Evolutionary conservation across 2,329 filamentous ascomycete species (phyloP).

Genomic region (Aspergillus udagawae): DNA sequence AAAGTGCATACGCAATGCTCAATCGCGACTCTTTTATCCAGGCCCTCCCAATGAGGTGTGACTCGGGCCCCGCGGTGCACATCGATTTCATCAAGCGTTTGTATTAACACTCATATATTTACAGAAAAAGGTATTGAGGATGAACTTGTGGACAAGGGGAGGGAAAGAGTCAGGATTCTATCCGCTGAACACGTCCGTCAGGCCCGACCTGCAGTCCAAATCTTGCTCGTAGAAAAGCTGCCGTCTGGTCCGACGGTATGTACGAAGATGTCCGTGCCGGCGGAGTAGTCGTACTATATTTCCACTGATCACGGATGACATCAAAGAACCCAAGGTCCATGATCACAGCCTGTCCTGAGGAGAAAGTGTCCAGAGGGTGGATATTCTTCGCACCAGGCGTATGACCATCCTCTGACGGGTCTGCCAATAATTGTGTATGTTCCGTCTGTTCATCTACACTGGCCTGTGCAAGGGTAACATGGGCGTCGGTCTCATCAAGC

Average conservation of each 20-base stretch:
- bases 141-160: background rate
- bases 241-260: constrained; percentile 31
- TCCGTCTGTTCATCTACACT: constrained; percentile 21
- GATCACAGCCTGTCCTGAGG: constrained; percentile 35
- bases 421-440: constrained; percentile 31
- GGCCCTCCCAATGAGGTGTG: no score
- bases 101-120: constrained; percentile 5
- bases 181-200: constrained; percentile 31
- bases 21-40: no score
- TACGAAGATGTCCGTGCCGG: constrained; percentile 21
- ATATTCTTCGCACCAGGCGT: constrained; percentile 16
- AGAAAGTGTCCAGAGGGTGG: constrained; percentile 37
- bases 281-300: constrained; percentile 21
- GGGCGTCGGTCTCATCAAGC: constrained; percentile 30
- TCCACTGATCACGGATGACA: constrained; percentile 39
- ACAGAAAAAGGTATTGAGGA: background rate
- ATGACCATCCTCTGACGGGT: constrained; percentile 25
- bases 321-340: constrained; percentile 34
- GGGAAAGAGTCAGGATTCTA: constrained; percentile 16
- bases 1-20: no score
- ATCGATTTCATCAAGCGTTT: no score
- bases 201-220: constrained; percentile 36
- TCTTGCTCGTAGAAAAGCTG: constrained; percentile 34
- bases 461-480: constrained; percentile 9
- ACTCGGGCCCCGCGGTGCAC: no score